Percentiles rank a stretch among this genome's conserved stretches.
These are phyloP conservation scores for Phytophthora multivora DNA, from an alignment of 352 stramenopile species.

Conservation along the genomic window DNA sequence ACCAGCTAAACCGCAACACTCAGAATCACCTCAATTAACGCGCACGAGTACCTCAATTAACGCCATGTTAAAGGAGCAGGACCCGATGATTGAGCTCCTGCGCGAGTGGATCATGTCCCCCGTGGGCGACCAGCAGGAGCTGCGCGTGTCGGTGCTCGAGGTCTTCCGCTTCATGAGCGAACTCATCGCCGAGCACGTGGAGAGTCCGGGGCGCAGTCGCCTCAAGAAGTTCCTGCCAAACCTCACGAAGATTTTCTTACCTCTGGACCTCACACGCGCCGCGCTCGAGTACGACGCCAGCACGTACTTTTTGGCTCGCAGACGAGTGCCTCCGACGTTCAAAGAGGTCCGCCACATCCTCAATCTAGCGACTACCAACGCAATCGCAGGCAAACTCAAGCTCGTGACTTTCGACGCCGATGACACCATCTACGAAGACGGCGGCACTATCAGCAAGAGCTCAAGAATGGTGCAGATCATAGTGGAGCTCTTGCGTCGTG, in stretches of 20 bases:
- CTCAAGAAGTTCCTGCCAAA: slow-evolving; percentile 69
- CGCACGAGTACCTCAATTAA: not conserved
- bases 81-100: slow-evolving; percentile 87
- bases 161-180: slow-evolving; percentile 78
- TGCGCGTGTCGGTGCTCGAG: slow-evolving; percentile 68
- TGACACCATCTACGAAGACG: slow-evolving; percentile 89
- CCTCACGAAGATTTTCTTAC: slow-evolving; percentile 73
- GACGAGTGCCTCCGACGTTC: slow-evolving; percentile 84
- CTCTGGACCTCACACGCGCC: slow-evolving; percentile 69
- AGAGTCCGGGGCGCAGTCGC: slow-evolving; percentile 38
- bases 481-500: slow-evolving; percentile 65
- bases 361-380: slow-evolving; percentile 79
- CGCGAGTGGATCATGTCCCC: slow-evolving; percentile 86
- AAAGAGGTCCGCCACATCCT: slow-evolving; percentile 87
- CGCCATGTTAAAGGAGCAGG: slow-evolving; percentile 83
- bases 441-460: slow-evolving; percentile 65
- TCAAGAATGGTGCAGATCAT: slow-evolving; percentile 80
- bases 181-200: slow-evolving; percentile 80
- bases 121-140: slow-evolving; percentile 55
- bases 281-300: slow-evolving; percentile 68
- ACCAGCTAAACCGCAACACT: not conserved
- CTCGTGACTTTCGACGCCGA: slow-evolving; percentile 88
- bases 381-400: slow-evolving; percentile 75
- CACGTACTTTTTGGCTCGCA: slow-evolving; percentile 76
- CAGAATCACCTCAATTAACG: not conserved